These are phyloP conservation scores for Lactarius vividus DNA, from an alignment of 768 basidiomycete species.

Conservation along the genomic window DNA sequence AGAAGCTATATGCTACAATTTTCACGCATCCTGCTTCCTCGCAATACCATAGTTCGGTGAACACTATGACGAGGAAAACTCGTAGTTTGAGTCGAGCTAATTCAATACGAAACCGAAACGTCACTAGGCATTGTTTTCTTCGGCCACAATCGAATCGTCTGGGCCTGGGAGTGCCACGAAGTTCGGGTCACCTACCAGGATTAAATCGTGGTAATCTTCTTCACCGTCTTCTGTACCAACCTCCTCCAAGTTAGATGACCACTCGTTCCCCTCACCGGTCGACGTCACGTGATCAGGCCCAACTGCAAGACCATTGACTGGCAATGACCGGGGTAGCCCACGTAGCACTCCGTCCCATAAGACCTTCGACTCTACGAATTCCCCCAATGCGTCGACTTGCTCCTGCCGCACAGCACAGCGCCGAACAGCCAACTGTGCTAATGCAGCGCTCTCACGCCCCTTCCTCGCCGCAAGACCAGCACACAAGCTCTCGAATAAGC, in stretches of 20 bases:
- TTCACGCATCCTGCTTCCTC: constrained; percentile 7
- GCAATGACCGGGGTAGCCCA: background rate
- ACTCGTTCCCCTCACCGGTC: constrained; percentile 4
- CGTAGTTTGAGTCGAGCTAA: background rate
- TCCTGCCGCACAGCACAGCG: constrained; percentile 21
- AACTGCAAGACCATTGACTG: background rate
- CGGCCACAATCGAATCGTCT: background rate
- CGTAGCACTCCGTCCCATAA: constrained; percentile 19
- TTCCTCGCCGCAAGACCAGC: constrained; percentile 15
- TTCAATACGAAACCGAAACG: constrained; percentile 1
- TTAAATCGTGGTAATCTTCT: background rate
- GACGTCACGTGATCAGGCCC: background rate
- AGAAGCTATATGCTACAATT: constrained; percentile 16
- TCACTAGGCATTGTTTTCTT: background rate
- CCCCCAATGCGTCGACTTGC: constrained; percentile 15
- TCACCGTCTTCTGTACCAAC: constrained; percentile 4
- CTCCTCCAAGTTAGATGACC: constrained; percentile 6
- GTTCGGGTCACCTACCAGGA: constrained; percentile 8
- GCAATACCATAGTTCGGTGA: background rate
- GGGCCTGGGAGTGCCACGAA: constrained; percentile 5
- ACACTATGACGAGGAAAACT: background rate
- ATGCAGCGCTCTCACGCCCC: constrained; percentile 1
- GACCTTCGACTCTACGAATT: constrained; percentile 21
- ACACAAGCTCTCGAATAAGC: constrained; percentile 18
- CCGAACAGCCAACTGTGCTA: constrained; percentile 16